Percentiles rank a stretch among this genome's conserved stretches.
These are phyloP conservation scores for Fusarium sp. DNA, from an alignment of 2,329 filamentous ascomycete genomes.

Conservation along the genomic window DNA sequence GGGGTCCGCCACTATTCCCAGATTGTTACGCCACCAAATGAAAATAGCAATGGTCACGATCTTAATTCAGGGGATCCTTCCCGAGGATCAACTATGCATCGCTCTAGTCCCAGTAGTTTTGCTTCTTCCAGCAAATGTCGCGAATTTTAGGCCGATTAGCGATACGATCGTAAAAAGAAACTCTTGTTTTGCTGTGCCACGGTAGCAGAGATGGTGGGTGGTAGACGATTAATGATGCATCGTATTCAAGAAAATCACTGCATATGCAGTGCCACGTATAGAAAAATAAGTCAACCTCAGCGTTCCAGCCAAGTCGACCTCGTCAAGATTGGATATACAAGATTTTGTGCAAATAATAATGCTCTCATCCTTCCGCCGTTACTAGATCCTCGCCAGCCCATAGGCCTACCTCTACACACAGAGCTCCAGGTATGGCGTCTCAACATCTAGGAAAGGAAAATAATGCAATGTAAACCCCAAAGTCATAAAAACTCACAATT, in stretches of 20 bases:
- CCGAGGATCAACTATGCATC: conserved; percentile 25
- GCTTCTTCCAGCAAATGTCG: conserved; percentile 5
- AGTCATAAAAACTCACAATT: conserved; percentile 12
- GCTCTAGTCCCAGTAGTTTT: conserved; percentile 21
- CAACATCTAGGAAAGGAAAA: conserved; percentile 43
- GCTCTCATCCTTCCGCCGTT: conserved; percentile 20
- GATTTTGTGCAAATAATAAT: conserved; percentile 25
- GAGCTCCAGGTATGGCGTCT: conserved; percentile 28
- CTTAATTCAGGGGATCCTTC: conserved; percentile 10
- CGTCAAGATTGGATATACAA: conserved; percentile 24
- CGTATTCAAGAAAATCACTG: conserved; percentile 6
- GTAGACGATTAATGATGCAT: conserved; percentile 17
- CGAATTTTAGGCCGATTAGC: conserved; percentile 25
- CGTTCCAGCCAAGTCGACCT: conserved; percentile 1
- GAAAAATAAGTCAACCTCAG: not conserved
- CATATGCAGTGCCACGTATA: conserved; percentile 9
- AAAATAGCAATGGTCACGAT: not conserved
- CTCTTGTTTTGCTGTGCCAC: not conserved
- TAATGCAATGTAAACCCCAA: conserved; percentile 24
- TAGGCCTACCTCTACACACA: conserved; percentile 17
- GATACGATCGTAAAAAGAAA: conserved; percentile 14
- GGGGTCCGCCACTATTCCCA: conserved; percentile 15
- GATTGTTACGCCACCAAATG: conserved; percentile 33
- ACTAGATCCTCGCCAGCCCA: conserved; percentile 21
- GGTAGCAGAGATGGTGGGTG: not conserved